A percentile compares a stretch with the other conserved stretches of the same genome.
Evolutionary conservation across 1,139 yeast species (phyloP).

Genomic region (Saccharomyces hybrid): DNA sequence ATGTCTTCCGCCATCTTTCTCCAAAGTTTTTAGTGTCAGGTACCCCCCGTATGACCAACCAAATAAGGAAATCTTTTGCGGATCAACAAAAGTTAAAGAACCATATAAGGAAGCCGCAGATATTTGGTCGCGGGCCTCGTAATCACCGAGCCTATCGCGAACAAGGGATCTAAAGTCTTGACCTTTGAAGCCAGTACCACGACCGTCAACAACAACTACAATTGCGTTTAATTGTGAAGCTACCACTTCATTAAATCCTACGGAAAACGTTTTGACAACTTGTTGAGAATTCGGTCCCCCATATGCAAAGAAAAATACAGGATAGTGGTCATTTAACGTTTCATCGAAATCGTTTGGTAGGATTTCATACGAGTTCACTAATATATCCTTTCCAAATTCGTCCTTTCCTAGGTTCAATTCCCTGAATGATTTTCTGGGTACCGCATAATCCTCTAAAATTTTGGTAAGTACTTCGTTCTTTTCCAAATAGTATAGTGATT

Average conservation of each 20-base stretch:
- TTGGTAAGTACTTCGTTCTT: constrained; percentile 39
- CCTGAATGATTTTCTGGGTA: constrained; percentile 43
- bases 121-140: constrained; percentile 65
- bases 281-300: constrained; percentile 82
- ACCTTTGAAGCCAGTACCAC: constrained; percentile 73
- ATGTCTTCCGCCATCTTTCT: constrained; percentile 50
- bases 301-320: constrained; percentile 63
- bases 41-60: constrained; percentile 86
- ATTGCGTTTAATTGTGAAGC: constrained; percentile 63
- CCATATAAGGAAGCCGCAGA: constrained; percentile 58
- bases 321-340: constrained; percentile 42
- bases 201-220: constrained; percentile 74
- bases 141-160: constrained; percentile 56
- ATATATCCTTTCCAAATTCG: constrained; percentile 36
- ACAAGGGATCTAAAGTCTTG: constrained; percentile 53
- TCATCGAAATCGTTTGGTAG: constrained; percentile 56
- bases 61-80: constrained; percentile 57
- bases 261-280: constrained; percentile 46
- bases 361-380: constrained; percentile 53
- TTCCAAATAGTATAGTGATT: constrained; percentile 36
- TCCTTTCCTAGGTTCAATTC: constrained; percentile 45
- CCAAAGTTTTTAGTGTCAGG: constrained; percentile 65
- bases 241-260: constrained; percentile 55
- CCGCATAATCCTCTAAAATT: constrained; percentile 37
- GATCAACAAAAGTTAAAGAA: constrained; percentile 47